phyloP scores from a whole-genome alignment of 768 basidiomycete genomes.

The Serendipita indica region DNA sequence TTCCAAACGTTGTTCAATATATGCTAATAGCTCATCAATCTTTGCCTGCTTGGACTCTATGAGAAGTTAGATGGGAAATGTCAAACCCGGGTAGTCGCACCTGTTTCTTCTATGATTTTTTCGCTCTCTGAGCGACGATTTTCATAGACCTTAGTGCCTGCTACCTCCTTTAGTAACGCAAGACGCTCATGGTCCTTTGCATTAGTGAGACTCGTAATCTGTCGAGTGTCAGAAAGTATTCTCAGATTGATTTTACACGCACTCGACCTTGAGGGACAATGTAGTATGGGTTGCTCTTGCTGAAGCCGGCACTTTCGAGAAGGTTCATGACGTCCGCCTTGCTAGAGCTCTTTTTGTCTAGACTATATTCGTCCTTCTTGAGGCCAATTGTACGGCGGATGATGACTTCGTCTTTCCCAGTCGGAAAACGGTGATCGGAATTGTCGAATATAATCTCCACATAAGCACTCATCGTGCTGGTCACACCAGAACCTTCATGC shows the following conservation, averaged over 20 bases:
- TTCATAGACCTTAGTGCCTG: constrained; percentile 96
- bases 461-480: constrained; percentile 83
- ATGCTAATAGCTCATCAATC: constrained; percentile 76
- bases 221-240: background rate
- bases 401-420: constrained; percentile 71
- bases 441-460: constrained; percentile 98
- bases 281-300: constrained; percentile 96
- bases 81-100: too few relatives aligned
- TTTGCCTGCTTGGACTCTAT: constrained; percentile 73
- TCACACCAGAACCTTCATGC: constrained; percentile 81
- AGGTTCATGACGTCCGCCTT: constrained; percentile 98
- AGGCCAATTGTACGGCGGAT: constrained; percentile 88
- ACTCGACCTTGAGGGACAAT: constrained; percentile 97
- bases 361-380: constrained; percentile 97
- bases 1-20: constrained; percentile 75
- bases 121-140: constrained; percentile 81
- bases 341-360: constrained; percentile 88
- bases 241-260: constrained; percentile 22
- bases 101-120: constrained; percentile 92
- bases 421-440: constrained; percentile 85
- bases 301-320: constrained; percentile 92
- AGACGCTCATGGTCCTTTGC: constrained; percentile 92
- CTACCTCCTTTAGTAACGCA: constrained; percentile 91
- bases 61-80: background rate
- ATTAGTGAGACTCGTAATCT: constrained; percentile 95